Percentiles rank a stretch among this genome's conserved stretches.
These are phyloP conservation scores for Linanthus parryae DNA, from an alignment of 148 eudicot species.

Conservation along the genomic window DNA sequence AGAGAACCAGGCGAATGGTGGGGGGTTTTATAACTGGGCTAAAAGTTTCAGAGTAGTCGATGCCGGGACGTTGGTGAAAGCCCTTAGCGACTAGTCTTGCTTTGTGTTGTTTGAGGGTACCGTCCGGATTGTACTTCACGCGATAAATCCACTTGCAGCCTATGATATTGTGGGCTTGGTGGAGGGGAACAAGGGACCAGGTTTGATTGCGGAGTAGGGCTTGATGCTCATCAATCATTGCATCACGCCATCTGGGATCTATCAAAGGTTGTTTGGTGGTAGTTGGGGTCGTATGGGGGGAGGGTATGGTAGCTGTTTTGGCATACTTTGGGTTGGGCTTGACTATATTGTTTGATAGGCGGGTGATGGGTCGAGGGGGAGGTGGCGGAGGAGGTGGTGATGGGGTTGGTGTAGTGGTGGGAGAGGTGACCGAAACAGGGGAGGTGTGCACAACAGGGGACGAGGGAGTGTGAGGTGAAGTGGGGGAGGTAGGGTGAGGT, in stretches of 20 bases:
- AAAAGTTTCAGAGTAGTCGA: slow-evolving; percentile 5
- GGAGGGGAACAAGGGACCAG: background rate
- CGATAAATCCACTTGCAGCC: slow-evolving; percentile 4
- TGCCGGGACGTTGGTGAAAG: slow-evolving; percentile 6
- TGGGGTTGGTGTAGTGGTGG: background rate
- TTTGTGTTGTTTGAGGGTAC: slow-evolving; percentile 5
- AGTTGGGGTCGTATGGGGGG: background rate
- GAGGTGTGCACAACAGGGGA: background rate
- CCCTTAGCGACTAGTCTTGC: slow-evolving; percentile 9
- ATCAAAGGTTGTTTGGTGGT: background rate
- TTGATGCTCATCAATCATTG: background rate
- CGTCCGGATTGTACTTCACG: background rate
- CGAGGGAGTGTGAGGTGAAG: slow-evolving; percentile 1
- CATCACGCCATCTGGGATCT: background rate
- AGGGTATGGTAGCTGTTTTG: background rate
- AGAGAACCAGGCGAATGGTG: background rate
- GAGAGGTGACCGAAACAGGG: background rate
- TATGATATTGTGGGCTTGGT: background rate
- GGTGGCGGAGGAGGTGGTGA: background rate
- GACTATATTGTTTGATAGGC: background rate
- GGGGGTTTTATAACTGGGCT: background rate
- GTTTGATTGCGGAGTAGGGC: background rate
- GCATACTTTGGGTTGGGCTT: slow-evolving; percentile 1
- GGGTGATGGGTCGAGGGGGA: slow-evolving; percentile 3
- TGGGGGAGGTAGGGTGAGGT: background rate